These are phyloP conservation scores for Mycena floridula DNA, from an alignment of 768 basidiomycete species.

Conservation along the genomic window DNA sequence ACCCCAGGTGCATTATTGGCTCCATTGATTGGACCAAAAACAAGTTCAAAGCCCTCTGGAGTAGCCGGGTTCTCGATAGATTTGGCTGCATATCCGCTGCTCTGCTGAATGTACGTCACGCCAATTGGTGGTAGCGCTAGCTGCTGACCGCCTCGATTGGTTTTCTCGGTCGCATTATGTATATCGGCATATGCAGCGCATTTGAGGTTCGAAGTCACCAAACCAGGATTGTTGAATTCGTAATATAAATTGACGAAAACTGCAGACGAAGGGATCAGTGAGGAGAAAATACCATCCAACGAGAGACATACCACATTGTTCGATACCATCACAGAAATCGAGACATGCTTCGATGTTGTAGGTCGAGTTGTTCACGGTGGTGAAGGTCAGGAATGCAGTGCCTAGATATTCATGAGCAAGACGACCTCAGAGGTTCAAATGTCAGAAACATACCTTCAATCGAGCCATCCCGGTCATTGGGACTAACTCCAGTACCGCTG, in stretches of 20 bases:
- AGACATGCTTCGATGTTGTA: constrained; percentile 40
- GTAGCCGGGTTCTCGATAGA: constrained; percentile 29
- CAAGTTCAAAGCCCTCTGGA: constrained; percentile 39
- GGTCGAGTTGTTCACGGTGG: constrained; percentile 36
- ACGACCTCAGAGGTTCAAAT: too few species aligned
- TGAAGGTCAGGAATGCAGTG: constrained; percentile 45
- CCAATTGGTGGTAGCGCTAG: constrained; percentile 26
- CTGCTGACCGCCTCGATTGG: constrained; percentile 38
- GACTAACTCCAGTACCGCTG: constrained; percentile 26
- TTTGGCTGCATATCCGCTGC: constrained; percentile 33
- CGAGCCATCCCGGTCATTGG: constrained; percentile 33
- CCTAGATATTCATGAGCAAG: too few species aligned
- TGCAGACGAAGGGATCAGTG: constrained; percentile 10
- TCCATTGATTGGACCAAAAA: constrained; percentile 38
- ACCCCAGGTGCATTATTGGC: constrained; percentile 41
- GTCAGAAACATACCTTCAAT: constrained; percentile 20
- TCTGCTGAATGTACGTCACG: constrained; percentile 36
- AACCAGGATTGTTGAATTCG: constrained; percentile 37
- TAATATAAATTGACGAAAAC: constrained; percentile 47
- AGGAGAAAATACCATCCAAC: not conserved
- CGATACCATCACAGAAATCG: constrained; percentile 28
- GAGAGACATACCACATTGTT: constrained; percentile 35
- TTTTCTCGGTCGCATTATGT: constrained; percentile 38
- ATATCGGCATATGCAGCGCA: constrained; percentile 40
- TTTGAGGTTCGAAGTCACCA: constrained; percentile 41